Base-by-base conservation (phyloP, 768 basidiomycete genomes). In the Kwoniella newhampshirensis region DNA sequence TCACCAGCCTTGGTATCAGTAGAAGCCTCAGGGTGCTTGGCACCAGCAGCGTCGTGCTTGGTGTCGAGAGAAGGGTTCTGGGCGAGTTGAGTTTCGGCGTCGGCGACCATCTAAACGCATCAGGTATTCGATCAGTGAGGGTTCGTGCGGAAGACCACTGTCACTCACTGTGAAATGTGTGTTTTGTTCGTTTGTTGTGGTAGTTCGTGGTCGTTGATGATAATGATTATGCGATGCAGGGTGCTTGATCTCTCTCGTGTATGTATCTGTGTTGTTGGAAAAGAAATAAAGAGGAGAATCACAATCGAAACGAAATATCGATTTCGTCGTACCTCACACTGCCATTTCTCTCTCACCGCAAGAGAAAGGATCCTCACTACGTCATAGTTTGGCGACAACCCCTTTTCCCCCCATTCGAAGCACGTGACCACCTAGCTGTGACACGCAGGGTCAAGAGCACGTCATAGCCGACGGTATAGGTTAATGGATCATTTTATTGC, bases 41-140 rank as follows among this genome's bases (percentile, higher is more conserved):
- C 56, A 58, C 56, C 56, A 27, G 56, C 56, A 27, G 40, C 6
- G 35, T 58, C 56, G 49, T 58, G 56, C 43, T 58, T 58, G 41
- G 56, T 45, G 41, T 58, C 56, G 37, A 58, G 46, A 37, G 48
- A 48, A 17, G 56, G 56, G 56, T 58, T 58, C 23, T 51, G 36
- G n/a, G 50, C n/a, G 26, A 30, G 21, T 28, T 51, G 42, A 36
- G 48, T 25, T 48, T 58, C 17, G 40, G 56, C 56, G 56, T 58
- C 56, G 44, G 54, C 25, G 32, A 32, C 32, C 56, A 58, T 58
- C 56, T 58, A 42, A 18, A n/a, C 7, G 6, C 40, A 42, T n/a
- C n/a, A 42, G 40, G 8, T n/a, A 23, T n/a, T 42, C n/a, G 21
- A 7, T 42, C 40, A 42, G n/a, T n/a, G n/a, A n/a, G n/a, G n/a